Base-by-base conservation (phyloP, 1,284 basidiomycete species). In the Apiotrichum brassicae region DNA sequence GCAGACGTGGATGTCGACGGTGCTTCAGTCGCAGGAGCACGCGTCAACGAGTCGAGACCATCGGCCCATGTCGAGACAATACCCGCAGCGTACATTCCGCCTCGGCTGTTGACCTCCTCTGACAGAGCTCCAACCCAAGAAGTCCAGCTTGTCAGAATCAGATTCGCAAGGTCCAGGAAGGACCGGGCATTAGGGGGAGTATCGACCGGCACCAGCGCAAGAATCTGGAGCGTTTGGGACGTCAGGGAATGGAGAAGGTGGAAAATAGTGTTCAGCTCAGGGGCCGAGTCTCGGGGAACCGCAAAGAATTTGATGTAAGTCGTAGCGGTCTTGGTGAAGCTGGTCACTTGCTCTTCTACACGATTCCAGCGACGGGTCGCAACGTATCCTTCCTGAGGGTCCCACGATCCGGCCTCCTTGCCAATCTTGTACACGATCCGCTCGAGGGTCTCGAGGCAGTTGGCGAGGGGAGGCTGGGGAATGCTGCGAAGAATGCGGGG, bases 271-370 rank as follows among this genome's bases (percentile, higher is more conserved):
- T 61, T 57, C 2, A 60, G 51, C 47, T 63, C 62, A 22, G 50
- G 22, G 13, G 43, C 3, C 33, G 43, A 44, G 23, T 44, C 32
- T 6, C 54, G 24, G 22, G 5, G 60, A 7, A 43, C 53, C 1
- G 60, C 49, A 53, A 69, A 62, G 55, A 65, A 70, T 25, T 59
- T 56, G 45, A 72, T 52, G 46, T 69, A 72, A 0, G 68, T 68
- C 6, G 60, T 52, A 11, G 68, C 70, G 6, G 57, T 64, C 41
- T 57, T 54, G 20, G 58, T 62, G 30, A 60, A 68, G 3, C 49
- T 46, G 18, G 54, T 45, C 3, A 68, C 60, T 11, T 58, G 59
- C n/a, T 44, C 43, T 26, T 53, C 54, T 4, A 59, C 54, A n/a
- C 66, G 57, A 28, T 61, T 57, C 67, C 68, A 68, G 8, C 62